A percentile compares a stretch with the other conserved stretches of the same genome.
Evolutionary conservation across 805 yeast genomes (phyloP).

Genomic region (Teunomyces funiuensis): DNA sequence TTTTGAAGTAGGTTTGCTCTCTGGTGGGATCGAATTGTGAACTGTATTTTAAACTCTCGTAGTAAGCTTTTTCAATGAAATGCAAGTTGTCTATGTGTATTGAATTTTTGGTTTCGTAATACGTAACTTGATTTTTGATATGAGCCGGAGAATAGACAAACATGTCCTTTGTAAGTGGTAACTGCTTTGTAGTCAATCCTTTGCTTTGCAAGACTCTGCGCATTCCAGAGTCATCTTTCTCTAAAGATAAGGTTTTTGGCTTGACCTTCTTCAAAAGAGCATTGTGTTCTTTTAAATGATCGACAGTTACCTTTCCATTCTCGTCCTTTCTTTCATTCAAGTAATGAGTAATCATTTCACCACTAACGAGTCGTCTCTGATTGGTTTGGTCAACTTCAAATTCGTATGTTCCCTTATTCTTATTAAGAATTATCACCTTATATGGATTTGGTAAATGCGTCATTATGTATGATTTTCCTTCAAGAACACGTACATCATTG

Average conservation of each 20-base stretch:
- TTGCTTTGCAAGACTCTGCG: neutral
- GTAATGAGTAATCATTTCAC: slow-evolving; percentile 24
- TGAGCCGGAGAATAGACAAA: neutral
- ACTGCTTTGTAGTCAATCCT: neutral
- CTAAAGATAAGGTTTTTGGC: slow-evolving; percentile 5
- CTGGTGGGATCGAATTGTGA: slow-evolving; percentile 23
- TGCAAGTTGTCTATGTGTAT: slow-evolving; percentile 16
- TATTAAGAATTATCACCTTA: slow-evolving; percentile 20
- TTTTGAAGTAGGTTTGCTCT: slow-evolving; percentile 42
- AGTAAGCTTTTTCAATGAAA: slow-evolving; percentile 26
- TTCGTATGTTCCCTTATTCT: slow-evolving; percentile 36
- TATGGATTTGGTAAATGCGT: slow-evolving; percentile 31
- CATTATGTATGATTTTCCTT: slow-evolving; percentile 22
- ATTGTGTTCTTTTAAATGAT: slow-evolving; percentile 23
- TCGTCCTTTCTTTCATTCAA: slow-evolving; percentile 7
- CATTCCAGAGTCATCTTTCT: neutral
- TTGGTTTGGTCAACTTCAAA: slow-evolving; percentile 16
- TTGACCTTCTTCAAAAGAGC: slow-evolving; percentile 13
- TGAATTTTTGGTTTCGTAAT: slow-evolving; percentile 15
- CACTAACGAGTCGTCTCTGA: slow-evolving; percentile 18
- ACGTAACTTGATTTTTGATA: slow-evolving; percentile 24
- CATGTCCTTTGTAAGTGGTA: slow-evolving; percentile 1
- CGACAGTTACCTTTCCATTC: slow-evolving; percentile 20
- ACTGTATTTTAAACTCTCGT: slow-evolving; percentile 34
- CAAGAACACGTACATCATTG: slow-evolving; percentile 15